A percentile compares a stretch with the other conserved stretches of the same genome.
phyloP scores from a whole-genome alignment of 1,284 basidiomycete species.

The Entoloma clypeatum region DNA sequence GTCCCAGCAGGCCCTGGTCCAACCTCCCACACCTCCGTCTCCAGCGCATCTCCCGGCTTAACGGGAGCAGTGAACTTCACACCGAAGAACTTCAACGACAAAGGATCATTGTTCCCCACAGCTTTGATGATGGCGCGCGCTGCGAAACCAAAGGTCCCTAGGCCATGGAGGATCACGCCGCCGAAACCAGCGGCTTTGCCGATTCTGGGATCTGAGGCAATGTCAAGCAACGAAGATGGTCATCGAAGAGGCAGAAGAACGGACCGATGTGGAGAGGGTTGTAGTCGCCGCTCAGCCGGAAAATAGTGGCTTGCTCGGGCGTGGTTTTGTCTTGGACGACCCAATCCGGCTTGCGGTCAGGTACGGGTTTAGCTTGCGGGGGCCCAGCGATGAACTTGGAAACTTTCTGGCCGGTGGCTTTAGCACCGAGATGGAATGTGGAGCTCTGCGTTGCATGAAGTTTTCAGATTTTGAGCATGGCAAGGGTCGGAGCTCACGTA shows the following conservation, averaged over 20 bases:
- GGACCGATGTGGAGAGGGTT: slow-evolving; percentile 81
- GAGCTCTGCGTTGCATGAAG: slow-evolving; percentile 44
- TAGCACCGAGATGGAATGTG: slow-evolving; percentile 72
- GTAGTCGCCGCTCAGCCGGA: slow-evolving; percentile 82
- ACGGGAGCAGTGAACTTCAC: slow-evolving; percentile 79
- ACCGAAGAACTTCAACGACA: slow-evolving; percentile 61
- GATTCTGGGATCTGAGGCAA: slow-evolving; percentile 57
- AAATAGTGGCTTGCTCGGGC: slow-evolving; percentile 72
- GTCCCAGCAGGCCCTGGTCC: slow-evolving; percentile 63
- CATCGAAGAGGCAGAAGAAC: slow-evolving; percentile 14
- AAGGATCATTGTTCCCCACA: slow-evolving; percentile 56
- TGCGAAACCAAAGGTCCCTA: slow-evolving; percentile 73
- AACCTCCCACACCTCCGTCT: slow-evolving; percentile 77
- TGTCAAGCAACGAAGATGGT: neutral
- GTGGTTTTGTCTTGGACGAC: slow-evolving; percentile 66
- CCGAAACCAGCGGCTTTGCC: slow-evolving; percentile 73
- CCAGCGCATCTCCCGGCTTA: slow-evolving; percentile 72
- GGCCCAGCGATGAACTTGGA: slow-evolving; percentile 65
- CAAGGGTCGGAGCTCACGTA: slow-evolving; percentile 43
- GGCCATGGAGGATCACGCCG: slow-evolving; percentile 80
- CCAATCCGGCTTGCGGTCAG: slow-evolving; percentile 66
- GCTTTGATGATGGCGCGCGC: slow-evolving; percentile 68
- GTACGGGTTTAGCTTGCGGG: slow-evolving; percentile 63
- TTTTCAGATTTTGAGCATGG: neutral
- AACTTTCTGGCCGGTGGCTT: slow-evolving; percentile 66